These are phyloP conservation scores for Penicillium sp. DNA, from an alignment of 2,329 filamentous ascomycete species.

Conservation along the genomic window DNA sequence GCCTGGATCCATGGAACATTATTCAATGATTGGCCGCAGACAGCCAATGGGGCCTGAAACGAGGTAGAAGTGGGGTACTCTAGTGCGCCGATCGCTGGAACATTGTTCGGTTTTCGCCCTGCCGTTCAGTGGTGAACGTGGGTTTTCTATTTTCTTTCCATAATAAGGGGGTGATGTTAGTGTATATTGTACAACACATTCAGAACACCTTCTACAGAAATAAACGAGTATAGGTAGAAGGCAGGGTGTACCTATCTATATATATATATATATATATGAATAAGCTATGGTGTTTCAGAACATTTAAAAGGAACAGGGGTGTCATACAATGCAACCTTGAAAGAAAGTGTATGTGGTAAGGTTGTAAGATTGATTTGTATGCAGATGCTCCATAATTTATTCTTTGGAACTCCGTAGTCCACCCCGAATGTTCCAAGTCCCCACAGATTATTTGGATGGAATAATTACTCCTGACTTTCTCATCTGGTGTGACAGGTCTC, in stretches of 20 bases:
- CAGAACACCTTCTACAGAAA: background rate
- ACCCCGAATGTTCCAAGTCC: slow-evolving; percentile 13
- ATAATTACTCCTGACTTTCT: slow-evolving; percentile 13
- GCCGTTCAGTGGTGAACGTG: background rate
- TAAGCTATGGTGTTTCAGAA: background rate
- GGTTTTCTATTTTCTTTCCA: background rate
- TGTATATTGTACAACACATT: background rate
- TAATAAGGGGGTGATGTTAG: background rate
- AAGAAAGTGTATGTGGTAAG: background rate
- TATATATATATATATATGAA: background rate
- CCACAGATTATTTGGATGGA: slow-evolving; percentile 4
- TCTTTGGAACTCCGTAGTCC: background rate
- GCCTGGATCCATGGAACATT: slow-evolving; percentile 1
- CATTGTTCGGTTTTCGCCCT: slow-evolving; percentile 3
- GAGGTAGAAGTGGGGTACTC: slow-evolving; percentile 2
- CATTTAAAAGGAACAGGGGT: background rate
- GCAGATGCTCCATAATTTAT: slow-evolving; percentile 7
- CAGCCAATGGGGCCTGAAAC: slow-evolving; percentile 6
- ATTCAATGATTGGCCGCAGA: slow-evolving; percentile 2
- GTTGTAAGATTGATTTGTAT: slow-evolving; percentile 3
- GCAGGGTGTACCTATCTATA: too few relatives aligned
- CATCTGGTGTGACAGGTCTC: background rate
- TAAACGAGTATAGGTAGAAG: background rate
- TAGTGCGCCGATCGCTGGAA: slow-evolving; percentile 10
- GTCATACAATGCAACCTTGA: slow-evolving; percentile 2